These are phyloP conservation scores for Fraxinus latifolia DNA, from an alignment of 305 asterid genomes.

Conservation along the genomic window DNA sequence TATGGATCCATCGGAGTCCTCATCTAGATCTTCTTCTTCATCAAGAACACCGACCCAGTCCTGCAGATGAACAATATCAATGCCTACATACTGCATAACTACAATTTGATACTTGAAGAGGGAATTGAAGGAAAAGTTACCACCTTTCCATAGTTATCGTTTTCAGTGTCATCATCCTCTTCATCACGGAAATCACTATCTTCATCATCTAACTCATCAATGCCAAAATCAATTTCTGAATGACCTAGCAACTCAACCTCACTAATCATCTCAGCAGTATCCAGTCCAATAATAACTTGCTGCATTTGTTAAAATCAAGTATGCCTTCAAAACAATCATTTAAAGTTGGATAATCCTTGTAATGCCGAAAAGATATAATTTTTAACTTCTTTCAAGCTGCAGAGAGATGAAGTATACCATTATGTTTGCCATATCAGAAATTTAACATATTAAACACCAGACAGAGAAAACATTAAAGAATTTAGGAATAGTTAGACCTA, in stretches of 20 bases:
- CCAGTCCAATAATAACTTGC: conserved; percentile 92
- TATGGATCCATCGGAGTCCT: conserved; percentile 68
- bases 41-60: conserved; percentile 84
- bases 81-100: conserved; percentile 23
- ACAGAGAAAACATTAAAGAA: not conserved
- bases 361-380: not conserved
- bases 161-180: conserved; percentile 52
- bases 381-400: not conserved
- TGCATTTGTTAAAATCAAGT: conserved; percentile 48
- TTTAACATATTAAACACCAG: not conserved
- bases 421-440: not conserved
- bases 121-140: conserved; percentile 23
- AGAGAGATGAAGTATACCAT: not conserved
- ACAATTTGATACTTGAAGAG: conserved; percentile 7
- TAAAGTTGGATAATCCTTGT: not conserved
- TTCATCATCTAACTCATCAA: conserved; percentile 67
- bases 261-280: conserved; percentile 70
- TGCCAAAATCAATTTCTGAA: conserved; percentile 63
- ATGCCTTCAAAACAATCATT: conserved; percentile 26
- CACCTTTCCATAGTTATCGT: conserved; percentile 30
- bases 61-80: conserved; percentile 44
- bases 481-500: not conserved
- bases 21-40: conserved; percentile 63
- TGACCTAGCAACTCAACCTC: conserved; percentile 74
- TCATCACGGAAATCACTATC: conserved; percentile 66